Conservation (phyloP, 2,329 filamentous ascomycete species). For the Monilinia laxa region DNA sequence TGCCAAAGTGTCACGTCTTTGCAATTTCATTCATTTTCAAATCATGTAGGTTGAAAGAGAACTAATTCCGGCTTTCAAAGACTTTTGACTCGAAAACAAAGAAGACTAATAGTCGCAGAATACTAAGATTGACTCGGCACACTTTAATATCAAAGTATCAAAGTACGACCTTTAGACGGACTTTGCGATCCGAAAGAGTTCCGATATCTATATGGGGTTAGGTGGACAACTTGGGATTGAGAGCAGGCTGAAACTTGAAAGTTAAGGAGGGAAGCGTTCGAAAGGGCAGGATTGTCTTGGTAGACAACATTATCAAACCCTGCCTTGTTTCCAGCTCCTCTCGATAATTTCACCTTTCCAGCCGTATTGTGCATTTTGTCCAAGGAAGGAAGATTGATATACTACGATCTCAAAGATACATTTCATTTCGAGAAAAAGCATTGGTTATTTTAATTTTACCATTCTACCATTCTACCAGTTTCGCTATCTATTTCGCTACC, state of each 20-base stretch:
- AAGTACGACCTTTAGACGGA: background rate
- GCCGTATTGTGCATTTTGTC: background rate
- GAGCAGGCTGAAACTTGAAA: slow-evolving; percentile 8
- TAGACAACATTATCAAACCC: background rate
- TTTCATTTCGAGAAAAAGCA: background rate
- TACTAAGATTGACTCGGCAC: background rate
- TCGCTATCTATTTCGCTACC: slow-evolving; percentile 1
- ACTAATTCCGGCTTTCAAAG: slow-evolving; percentile 19
- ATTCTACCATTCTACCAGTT: slow-evolving; percentile 9
- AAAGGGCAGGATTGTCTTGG: background rate
- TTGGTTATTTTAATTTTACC: slow-evolving; percentile 2
- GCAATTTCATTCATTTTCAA: slow-evolving; percentile 36
- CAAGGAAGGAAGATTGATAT: slow-evolving; percentile 1
- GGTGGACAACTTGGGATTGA: background rate
- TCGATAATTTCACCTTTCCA: background rate
- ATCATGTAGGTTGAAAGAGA: slow-evolving; percentile 32
- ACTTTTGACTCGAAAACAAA: slow-evolving; percentile 16
- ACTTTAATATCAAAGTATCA: background rate
- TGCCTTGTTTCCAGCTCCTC: background rate
- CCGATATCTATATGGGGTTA: slow-evolving; percentile 19
- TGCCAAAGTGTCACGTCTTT: slow-evolving; percentile 40
- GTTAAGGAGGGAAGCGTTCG: slow-evolving; percentile 4
- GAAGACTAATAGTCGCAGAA: slow-evolving; percentile 21
- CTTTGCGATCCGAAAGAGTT: slow-evolving; percentile 9
- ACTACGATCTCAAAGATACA: background rate